These are phyloP conservation scores for Apiospora hydei DNA, from an alignment of 2,329 filamentous ascomycete species.

Conservation along the genomic window DNA sequence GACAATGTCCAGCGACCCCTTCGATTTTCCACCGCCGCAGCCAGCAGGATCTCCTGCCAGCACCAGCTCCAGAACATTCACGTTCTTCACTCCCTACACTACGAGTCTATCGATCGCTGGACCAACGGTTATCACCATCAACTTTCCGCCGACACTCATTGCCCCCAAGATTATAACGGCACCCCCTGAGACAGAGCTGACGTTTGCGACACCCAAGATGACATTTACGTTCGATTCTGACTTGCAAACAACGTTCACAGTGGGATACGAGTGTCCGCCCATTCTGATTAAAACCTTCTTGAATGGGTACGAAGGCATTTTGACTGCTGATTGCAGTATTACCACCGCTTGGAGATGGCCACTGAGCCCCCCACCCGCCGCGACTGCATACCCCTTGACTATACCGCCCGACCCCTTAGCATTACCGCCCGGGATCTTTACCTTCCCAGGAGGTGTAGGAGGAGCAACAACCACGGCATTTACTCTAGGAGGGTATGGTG, in stretches of 20 bases:
- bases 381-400: background rate
- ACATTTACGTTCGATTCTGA: background rate
- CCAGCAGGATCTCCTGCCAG: background rate
- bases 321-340: slow-evolving; percentile 18
- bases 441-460: background rate
- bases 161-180: background rate
- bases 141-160: slow-evolving; percentile 20
- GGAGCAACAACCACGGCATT: background rate
- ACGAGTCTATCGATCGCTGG: slow-evolving; percentile 26
- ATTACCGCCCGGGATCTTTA: background rate
- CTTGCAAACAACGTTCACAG: background rate
- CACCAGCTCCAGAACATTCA: background rate
- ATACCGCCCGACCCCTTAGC: background rate
- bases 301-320: background rate
- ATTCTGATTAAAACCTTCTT: slow-evolving; percentile 30
- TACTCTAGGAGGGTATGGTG: background rate
- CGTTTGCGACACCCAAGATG: background rate
- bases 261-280: slow-evolving; percentile 29
- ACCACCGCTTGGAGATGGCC: slow-evolving; percentile 5
- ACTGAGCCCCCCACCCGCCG: accelerated
- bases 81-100: background rate
- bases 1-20: slow-evolving; percentile 22
- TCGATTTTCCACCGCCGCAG: background rate
- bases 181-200: background rate
- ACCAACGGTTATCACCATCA: slow-evolving; percentile 29